phyloP scores from a whole-genome alignment of 129 eudicot genomes.

The Ambrosia trifida region DNA sequence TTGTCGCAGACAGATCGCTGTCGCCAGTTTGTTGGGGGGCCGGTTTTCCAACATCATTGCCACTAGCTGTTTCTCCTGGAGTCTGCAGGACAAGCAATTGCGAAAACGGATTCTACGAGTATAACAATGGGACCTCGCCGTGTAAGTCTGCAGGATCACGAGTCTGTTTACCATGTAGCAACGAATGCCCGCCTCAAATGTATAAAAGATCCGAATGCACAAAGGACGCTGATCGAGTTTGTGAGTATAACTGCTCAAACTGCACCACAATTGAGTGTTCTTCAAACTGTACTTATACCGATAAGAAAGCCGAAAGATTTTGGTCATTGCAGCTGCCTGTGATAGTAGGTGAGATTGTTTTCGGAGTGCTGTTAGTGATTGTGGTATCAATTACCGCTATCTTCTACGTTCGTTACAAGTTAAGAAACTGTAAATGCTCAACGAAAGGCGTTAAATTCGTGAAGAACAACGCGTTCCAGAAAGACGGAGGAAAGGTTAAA shows the following conservation, averaged over 20 bases:
- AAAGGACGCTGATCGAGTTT: conserved; percentile 50
- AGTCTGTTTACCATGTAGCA: conserved; percentile 73
- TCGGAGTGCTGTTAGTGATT: conserved; percentile 63
- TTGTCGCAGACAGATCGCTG: conserved; percentile 58
- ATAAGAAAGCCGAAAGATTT: conserved; percentile 46
- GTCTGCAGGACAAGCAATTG: conserved; percentile 58
- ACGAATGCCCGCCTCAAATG: conserved; percentile 72
- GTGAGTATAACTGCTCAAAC: conserved; percentile 71
- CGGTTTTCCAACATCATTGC: conserved; percentile 63
- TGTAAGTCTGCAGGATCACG: conserved; percentile 56
- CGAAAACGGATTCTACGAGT: conserved; percentile 50
- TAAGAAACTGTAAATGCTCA: conserved; percentile 72
- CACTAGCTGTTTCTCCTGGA: conserved; percentile 79
- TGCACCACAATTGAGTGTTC: conserved; percentile 64
- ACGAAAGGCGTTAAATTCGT: conserved; percentile 34
- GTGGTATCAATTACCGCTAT: conserved; percentile 65
- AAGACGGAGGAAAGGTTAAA: conserved; percentile 56
- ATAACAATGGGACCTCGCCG: conserved; percentile 49
- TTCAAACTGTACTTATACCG: conserved; percentile 48
- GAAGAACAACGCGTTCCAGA: conserved; percentile 40
- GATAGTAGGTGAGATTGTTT: conserved; percentile 67
- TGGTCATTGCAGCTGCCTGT: conserved; percentile 83
- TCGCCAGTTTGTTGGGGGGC: conserved; percentile 87
- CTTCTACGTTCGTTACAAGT: conserved; percentile 72
- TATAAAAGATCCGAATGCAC: conserved; percentile 52